These are phyloP conservation scores for Daldinia sp. DNA, from an alignment of 2,329 filamentous ascomycete genomes.

Conservation along the genomic window DNA sequence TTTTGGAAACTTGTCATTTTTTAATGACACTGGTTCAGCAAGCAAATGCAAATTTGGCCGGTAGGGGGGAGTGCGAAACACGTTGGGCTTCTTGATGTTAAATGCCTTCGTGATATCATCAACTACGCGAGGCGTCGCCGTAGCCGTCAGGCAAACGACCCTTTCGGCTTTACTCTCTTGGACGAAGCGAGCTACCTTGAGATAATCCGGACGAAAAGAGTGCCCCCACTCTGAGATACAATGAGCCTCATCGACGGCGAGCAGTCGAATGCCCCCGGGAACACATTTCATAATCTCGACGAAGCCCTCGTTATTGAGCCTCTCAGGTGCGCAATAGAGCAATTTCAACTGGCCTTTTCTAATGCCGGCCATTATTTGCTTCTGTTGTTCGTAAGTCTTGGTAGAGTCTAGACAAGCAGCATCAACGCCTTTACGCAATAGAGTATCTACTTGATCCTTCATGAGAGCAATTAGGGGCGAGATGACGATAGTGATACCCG, in stretches of 20 bases:
- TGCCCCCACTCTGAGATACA: constrained; percentile 62
- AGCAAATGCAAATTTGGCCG: constrained; percentile 64
- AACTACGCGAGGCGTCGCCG: constrained; percentile 64
- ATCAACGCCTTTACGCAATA: constrained; percentile 57
- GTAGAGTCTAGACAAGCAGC: constrained; percentile 66
- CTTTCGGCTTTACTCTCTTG: constrained; percentile 64
- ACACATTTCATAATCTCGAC: constrained; percentile 63
- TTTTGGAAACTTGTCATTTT: constrained; percentile 55
- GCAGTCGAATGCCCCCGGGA: constrained; percentile 62
- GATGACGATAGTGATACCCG: constrained; percentile 64
- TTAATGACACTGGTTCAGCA: constrained; percentile 54
- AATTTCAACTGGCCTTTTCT: constrained; percentile 59
- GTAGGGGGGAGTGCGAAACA: constrained; percentile 68
- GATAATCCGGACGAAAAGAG: constrained; percentile 42
- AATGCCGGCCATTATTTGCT: constrained; percentile 49
- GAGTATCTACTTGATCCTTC: constrained; percentile 68
- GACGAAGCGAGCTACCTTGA: constrained; percentile 61
- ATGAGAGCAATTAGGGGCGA: constrained; percentile 65
- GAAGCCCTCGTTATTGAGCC: constrained; percentile 68
- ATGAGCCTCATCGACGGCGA: constrained; percentile 67
- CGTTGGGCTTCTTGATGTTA: constrained; percentile 55
- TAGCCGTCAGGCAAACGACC: constrained; percentile 68
- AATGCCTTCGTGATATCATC: constrained; percentile 63
- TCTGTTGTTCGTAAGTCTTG: constrained; percentile 58
- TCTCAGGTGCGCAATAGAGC: constrained; percentile 67